phyloP scores from a whole-genome alignment of 805 yeast genomes.

The Metschnikowia kunwiensis region DNA sequence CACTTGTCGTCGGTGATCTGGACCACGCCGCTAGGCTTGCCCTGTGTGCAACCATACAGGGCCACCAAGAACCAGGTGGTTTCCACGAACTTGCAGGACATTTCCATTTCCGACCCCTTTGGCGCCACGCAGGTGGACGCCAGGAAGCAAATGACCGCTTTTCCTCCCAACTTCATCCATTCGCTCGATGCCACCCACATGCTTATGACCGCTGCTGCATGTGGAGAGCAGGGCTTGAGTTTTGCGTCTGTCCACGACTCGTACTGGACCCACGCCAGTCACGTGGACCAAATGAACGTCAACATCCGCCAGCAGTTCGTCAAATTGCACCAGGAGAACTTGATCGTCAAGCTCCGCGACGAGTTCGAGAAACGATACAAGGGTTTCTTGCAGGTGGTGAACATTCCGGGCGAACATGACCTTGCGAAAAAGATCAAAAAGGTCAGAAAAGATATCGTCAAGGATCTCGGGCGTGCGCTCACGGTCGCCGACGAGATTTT shows the following conservation, averaged over 20 bases:
- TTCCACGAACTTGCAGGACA: constrained; percentile 80
- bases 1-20: constrained; percentile 88
- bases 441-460: constrained; percentile 48
- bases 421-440: constrained; percentile 49
- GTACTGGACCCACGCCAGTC: constrained; percentile 95
- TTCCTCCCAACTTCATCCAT: constrained; percentile 94
- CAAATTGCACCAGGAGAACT: constrained; percentile 67
- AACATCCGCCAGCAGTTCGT: constrained; percentile 77
- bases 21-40: constrained; percentile 95
- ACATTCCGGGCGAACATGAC: constrained; percentile 50
- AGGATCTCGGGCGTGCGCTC: constrained; percentile 50
- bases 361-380: constrained; percentile 82
- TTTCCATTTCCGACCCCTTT: constrained; percentile 86
- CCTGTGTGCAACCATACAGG: constrained; percentile 96
- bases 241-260: constrained; percentile 98
- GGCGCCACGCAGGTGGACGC: constrained; percentile 78
- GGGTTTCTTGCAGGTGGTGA: constrained; percentile 60
- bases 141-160: constrained; percentile 86
- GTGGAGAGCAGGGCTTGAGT: constrained; percentile 59
- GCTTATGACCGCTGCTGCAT: constrained; percentile 81
- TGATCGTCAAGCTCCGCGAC: constrained; percentile 63
- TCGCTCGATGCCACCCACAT: constrained; percentile 96
- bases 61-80: constrained; percentile 61
- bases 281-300: constrained; percentile 67
- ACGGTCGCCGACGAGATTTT: constrained; percentile 71